Base-by-base conservation (phyloP, 495 filamentous ascomycete species). In the Polyplosphaeria fusca region DNA sequence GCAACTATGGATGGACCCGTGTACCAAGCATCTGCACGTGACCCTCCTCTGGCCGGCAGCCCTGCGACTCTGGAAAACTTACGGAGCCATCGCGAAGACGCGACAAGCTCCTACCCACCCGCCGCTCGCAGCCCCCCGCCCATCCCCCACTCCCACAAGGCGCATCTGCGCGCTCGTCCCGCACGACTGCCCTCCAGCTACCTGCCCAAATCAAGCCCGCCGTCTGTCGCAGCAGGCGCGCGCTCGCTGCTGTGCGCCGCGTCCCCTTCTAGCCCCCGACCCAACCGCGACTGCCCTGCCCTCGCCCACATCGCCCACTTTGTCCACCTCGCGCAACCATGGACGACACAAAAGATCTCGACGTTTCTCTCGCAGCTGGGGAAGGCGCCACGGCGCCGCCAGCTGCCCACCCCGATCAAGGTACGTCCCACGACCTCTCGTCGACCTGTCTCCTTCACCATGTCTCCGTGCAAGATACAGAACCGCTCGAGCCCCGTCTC, bases 331-430 rank as follows among this genome's bases (percentile, higher is more conserved):
- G 9, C 24, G 16, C 27, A 35, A 27, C 27, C 30, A 64, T 64
- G 61, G 48, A 55, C 51, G 45, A 60, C 41, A 38, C 50, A 19
- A 35, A 56, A 18, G 62, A 54, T 28, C 9, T 27, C 20, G 41
- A 35, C 12, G 27, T 16, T 45, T 50, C 32, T 41, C 19, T 52
- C 19, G 13, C 44, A 26, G 60, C 54, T 25, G 60, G 39, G 37
- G 61, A 60, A 55, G 55, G 45, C 18, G 51, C 51, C 20, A 14
- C 37, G 27, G 30, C 30, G 14, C 30, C 14, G 30, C 7, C 30
- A 7, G 30, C 30, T 35, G 30, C 7, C 35, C 13, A 20, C 5
- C 3, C 13, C 27, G 56, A 60, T 24, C 61, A 64, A 55, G 61
- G 55, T 64, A 55, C 41, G 55, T 51, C 52, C 20, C 19, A 38